Evolutionary conservation across 306 rosid genomes (phyloP), one percentile per base, ranked within the genome.

Genomic region (Dalbergia cultrata): DNA sequence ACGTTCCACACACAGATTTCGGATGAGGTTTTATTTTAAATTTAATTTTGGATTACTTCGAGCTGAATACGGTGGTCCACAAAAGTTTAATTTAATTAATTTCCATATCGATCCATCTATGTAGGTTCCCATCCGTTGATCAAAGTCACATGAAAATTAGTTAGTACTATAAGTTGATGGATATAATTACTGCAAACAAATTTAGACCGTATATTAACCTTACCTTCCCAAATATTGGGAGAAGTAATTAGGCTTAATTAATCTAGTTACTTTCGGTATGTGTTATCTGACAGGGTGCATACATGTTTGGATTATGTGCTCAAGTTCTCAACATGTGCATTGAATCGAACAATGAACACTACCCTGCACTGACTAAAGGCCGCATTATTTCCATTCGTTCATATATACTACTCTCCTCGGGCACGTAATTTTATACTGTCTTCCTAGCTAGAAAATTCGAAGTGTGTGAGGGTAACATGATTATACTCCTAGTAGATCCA

Each of bases 1-100:
- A 74, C 82, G 83, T 80, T 89, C 88, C 81, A 31, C 59, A 54
- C 86, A 41, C 61, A 21, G 22, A 44, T 73, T 53, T 76, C 31
- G 19, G 35, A 52, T 71, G 31, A 65, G 4, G 3, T 17, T 70
- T 77, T 70, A 7, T 70, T 74, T 56, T 64, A 47, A 57, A n/a
- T 37, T 37, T 37, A 37, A 4, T 67, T 5, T n/a, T 13, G 50
- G 37, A 31, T 67, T 68, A 65, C 49, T 58, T 74, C 16, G 4
- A 54, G 17, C 52, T 73, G 12, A 67, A 78, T 61, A 54, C 45
- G 61, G 70, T 74, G 73, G 72, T 83, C 60, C 66, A 11, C 77
- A 68, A 52, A 47, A 12, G 19, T 60, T 43, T 57, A 37, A 18
- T 67, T 67, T 2, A 72, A 43, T 45, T 74, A 17, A 53, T 37